Evolutionary conservation across 805 yeast genomes (phyloP), one percentile per base, ranked within the genome.

Genomic region (Torulaspora microellipsoides): DNA sequence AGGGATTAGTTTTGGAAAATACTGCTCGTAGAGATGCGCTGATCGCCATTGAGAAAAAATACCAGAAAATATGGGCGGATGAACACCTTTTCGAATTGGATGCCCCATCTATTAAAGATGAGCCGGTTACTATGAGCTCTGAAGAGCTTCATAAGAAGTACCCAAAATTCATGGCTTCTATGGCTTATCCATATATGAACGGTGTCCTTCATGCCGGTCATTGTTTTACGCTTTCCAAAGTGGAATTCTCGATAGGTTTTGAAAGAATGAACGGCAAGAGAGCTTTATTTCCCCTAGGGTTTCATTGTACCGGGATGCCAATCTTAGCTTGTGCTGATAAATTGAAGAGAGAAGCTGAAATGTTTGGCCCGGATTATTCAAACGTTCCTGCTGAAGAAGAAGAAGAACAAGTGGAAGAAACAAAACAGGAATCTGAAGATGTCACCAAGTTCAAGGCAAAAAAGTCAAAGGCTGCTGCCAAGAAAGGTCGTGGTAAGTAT

Each of bases 261-360:
- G 96, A 93, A 72, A 81, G 97, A 70, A 85, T 93, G 91, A 77
- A 77, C 60, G 98, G 97, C 54, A 87, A 84, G 69, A 78, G 85
- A 57, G 96, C 96, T 30, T 72, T 90, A 48, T 93, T 87, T 71
- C 98, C 99, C 40, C 76, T 93, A 45, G 99, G 99, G 38, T 93
- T 91, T 83, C 99, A 93, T 70, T 93, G 99, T 77, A 93, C 99
- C 29, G 99, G 99, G 75, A 85, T 93, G 96, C 98, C 99, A 42
- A 93, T 93, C 65, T 76, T 80, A 64, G 91, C 98, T 25, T 78
- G 96, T 59, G 98, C 99, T 38, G 99, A 91, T 70, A 91, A 93
- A 70, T 76, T 93, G 62, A 80, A 79, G 62, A 81, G 99, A 66
- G 99, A 93, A 73, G 74, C 90, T 46, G 97, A 93, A 70, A 66